Evolutionary conservation across 2,329 filamentous ascomycete species (phyloP), one percentile per base, ranked within the genome.

Genomic region (Colletotrichum cordylinicola): DNA sequence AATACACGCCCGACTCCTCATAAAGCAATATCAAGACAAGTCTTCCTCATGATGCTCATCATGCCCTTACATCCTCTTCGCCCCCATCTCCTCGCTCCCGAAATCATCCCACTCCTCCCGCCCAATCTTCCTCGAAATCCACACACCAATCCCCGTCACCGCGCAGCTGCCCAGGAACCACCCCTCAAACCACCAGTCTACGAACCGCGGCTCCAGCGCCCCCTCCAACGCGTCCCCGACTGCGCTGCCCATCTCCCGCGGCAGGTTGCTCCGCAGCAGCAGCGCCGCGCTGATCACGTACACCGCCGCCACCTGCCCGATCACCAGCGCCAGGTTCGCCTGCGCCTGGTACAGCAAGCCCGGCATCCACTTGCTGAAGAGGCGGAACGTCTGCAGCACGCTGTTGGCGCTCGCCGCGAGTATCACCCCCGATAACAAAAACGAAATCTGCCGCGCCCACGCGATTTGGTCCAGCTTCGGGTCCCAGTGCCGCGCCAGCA

Each of bases 371-470:
- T 93, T 93, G 5, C 94, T 91, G 81, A 98, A 95, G 70, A 98
- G 90, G 79, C 94, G 93, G 80, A 96, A 94, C 0, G 95, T 98
- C 82, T 97, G 95, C n/a, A 96, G 87, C 21, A 95, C 95, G 73
- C 93, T 94, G 83, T 94, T 95, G 84, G 96, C 95, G 71, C 94
- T 95, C 4, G 94, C 93, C 18, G 95, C 88, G 29, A 98, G 92
- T 82, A 98, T 97, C 66, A 96, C 91, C 21, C 95, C 95, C 9
- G 93, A 95, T 6, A 98, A 89, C 27, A 95, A 87, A 84, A 98
- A 98, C 75, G 94, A 95, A 78, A 98, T 96, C 81, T 95, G 94
- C 35, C 95, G 93, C 27, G 94, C 93, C 95, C 95, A 98, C 12
- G 94, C 94, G 13, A 92, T 90, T 80, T 95, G 94, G 84, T 98